Base-by-base conservation (phyloP, 176 grass and related monocot species). In the Hyparrhenia diplandra region DNA sequence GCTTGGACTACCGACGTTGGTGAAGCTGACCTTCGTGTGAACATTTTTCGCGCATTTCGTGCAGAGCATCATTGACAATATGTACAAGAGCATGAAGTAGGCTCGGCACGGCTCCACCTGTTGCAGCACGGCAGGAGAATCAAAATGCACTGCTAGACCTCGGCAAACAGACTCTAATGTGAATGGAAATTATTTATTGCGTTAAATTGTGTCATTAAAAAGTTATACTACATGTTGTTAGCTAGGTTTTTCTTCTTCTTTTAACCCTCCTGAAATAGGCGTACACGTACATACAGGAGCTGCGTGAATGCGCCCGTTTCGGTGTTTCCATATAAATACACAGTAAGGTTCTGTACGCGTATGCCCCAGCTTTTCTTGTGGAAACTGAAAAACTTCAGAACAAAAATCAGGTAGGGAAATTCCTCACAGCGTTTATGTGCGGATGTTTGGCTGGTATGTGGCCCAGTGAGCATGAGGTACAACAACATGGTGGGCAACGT, bases 31-130 rank as follows among this genome's bases (percentile, higher is more conserved):
- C 25, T 83, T 43, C 10, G 43, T 85, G 75, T 65, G 67, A 36
- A 9, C 64, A 0, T 62, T 52, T 13, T n/a, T 5, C 2, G 25
- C 10, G 6, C 3, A 54, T 83, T 67, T 28, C 74, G 25, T 35
- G 60, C 83, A 97, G 94, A 84, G 35, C 69, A 27, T 87, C 80
- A 94, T 97, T 21, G 89, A 94, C 43, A 62, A 23, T 60, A 83
- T 94, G 82, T 94, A 97, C 39, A 91, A 89, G 67, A 94, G 85
- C 79, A 45, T 79, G 78, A 97, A 94, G 30, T 89, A 89, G 85
- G 76, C 42, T 54, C 3, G 4, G 10, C 40, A 27, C 6, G 6
- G 25, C 55, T 59, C 55, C 0, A 25, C 55, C 79, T 43, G 71
- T 59, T 18, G 54, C 6, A 4, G 51, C 35, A 69, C 25, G 24